Evolutionary conservation across 1,284 basidiomycete species (phyloP).

Genomic region (Apiotrichum veenhuisii): DNA sequence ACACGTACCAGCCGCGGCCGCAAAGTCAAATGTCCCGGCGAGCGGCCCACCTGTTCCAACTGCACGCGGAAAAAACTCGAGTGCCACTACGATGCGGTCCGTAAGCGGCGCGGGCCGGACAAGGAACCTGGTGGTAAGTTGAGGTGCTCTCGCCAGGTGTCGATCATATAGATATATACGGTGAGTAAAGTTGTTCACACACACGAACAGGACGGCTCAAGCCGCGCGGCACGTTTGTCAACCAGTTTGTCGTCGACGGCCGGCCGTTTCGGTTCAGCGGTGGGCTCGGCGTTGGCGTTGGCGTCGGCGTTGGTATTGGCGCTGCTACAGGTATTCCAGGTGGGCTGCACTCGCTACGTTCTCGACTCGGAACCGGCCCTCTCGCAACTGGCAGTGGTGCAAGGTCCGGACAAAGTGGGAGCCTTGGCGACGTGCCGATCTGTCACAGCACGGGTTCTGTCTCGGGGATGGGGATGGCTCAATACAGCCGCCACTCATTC

Average conservation of each 20-base stretch:
- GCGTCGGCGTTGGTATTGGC: too few species aligned
- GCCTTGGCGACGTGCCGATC: too few species aligned
- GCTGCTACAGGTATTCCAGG: too few species aligned
- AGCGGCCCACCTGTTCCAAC: constrained; percentile 17
- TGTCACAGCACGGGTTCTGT: too few species aligned
- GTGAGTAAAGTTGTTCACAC: background rate
- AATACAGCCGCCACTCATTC: too few species aligned
- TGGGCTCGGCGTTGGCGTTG: too few species aligned
- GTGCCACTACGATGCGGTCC: constrained; percentile 18
- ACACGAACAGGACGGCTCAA: constrained; percentile 11
- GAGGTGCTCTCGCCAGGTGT: background rate
- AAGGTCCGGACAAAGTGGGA: background rate
- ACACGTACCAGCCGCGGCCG: constrained; percentile 13
- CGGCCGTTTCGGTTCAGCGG: background rate
- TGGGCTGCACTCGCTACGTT: too few species aligned
- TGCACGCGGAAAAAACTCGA: constrained; percentile 16
- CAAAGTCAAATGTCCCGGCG: constrained; percentile 23
- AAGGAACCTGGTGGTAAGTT: constrained; percentile 24
- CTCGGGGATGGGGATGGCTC: too few species aligned
- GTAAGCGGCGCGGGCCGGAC: constrained; percentile 24
- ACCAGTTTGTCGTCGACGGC: background rate
- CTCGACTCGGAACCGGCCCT: too few species aligned
- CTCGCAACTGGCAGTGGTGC: background rate
- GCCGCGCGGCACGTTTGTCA: constrained; percentile 6
- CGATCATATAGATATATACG: background rate